A percentile compares a stretch with the other conserved stretches of the same genome.
Conservation (phyloP, 129 eudicot genomes). For the Cynara cardunculus region DNA sequence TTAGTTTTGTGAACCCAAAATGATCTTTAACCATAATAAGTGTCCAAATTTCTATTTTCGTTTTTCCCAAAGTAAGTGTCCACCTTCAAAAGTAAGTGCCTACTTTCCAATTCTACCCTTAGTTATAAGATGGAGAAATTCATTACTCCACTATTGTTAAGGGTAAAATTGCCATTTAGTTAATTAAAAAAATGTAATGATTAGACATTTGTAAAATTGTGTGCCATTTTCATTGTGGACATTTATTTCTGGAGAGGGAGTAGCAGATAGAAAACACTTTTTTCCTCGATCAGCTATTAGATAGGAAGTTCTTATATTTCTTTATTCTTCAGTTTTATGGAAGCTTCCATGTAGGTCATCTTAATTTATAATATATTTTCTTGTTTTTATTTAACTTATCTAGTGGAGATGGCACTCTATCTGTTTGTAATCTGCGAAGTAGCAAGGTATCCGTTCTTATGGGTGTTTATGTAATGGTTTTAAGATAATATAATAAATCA, state of each 20-base stretch:
- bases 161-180: neutral
- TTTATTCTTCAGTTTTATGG: neutral
- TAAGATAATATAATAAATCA: neutral
- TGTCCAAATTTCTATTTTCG: neutral
- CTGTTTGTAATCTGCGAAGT: constrained; percentile 93
- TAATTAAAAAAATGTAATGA: neutral
- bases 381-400: neutral
- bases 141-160: neutral
- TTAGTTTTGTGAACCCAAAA: neutral
- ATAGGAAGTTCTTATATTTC: neutral
- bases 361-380: constrained; percentile 3
- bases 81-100: neutral
- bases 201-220: neutral
- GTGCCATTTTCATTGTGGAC: neutral
- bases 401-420: constrained; percentile 97
- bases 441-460: constrained; percentile 50
- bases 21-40: neutral
- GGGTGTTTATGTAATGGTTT: neutral
- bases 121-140: neutral
- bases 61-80: too few species aligned
- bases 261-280: neutral
- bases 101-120: neutral
- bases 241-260: neutral
- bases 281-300: neutral
- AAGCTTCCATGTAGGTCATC: neutral